Evolutionary conservation across 805 yeast species (phyloP).

Genomic region (Kuraishia cidri): DNA sequence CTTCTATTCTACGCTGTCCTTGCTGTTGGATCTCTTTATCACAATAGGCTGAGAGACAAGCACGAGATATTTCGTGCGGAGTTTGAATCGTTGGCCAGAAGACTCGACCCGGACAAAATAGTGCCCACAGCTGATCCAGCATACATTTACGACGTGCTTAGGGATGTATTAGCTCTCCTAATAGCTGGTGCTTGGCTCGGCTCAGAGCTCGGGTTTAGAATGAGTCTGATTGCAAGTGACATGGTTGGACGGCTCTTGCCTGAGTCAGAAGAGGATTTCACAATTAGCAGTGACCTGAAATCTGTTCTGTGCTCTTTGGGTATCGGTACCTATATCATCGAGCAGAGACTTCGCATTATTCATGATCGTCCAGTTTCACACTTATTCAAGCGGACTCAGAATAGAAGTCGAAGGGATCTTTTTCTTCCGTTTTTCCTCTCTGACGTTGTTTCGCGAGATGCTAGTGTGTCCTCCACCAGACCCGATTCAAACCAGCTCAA

Average conservation of each 20-base stretch:
- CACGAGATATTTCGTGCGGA: slow-evolving; percentile 1
- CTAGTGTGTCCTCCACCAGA: not conserved
- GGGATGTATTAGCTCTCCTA: not conserved
- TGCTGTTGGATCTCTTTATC: slow-evolving; percentile 1
- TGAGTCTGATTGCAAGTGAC: slow-evolving; percentile 2
- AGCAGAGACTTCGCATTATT: slow-evolving; percentile 1
- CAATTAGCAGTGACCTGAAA: not conserved
- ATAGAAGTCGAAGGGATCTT: not conserved
- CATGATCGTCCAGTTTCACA: slow-evolving; percentile 1
- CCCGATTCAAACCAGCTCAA: slow-evolving; percentile 1
- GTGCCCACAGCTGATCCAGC: not conserved
- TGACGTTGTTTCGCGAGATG: not conserved
- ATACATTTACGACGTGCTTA: slow-evolving; percentile 1
- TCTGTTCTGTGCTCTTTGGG: not conserved
- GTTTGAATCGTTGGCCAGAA: not conserved
- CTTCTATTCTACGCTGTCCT: not conserved
- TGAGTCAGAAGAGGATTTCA: not conserved
- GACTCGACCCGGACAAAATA: not conserved
- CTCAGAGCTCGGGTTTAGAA: slow-evolving; percentile 1
- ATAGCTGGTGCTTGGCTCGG: slow-evolving; percentile 3
- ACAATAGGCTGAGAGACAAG: not conserved
- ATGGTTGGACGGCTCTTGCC: slow-evolving; percentile 1
- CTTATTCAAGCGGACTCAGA: not conserved
- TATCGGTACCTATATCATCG: slow-evolving; percentile 1
- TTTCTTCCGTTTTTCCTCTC: not conserved